A percentile compares a stretch with the other conserved stretches of the same genome.
phyloP scores from a whole-genome alignment of 805 yeast genomes.

The Pichia sporocuriosa region DNA sequence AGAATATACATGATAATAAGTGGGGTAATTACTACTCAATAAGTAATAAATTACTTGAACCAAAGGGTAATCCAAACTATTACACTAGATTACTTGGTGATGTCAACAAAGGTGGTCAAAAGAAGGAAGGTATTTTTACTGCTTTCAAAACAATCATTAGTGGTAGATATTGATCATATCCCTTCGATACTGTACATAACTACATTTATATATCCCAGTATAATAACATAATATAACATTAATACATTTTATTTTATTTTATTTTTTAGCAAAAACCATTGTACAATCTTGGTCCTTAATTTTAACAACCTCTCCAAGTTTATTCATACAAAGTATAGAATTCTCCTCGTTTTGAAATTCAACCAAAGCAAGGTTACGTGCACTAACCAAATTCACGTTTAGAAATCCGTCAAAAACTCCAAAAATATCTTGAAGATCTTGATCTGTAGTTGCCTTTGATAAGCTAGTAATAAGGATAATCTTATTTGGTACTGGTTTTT shows the following conservation, averaged over 20 bases:
- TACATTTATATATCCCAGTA: not conserved
- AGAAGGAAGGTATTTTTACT: constrained; percentile 54
- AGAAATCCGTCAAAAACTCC: constrained; percentile 50
- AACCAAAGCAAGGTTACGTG: constrained; percentile 69
- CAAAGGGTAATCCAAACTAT: constrained; percentile 82
- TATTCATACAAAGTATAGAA: constrained; percentile 33
- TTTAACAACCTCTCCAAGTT: constrained; percentile 17
- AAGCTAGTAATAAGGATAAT: constrained; percentile 61
- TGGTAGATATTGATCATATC: constrained; percentile 48
- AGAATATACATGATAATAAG: constrained; percentile 52
- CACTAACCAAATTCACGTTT: constrained; percentile 59
- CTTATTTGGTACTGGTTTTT: constrained; percentile 51
- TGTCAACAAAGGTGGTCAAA: constrained; percentile 53
- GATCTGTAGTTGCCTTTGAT: constrained; percentile 37
- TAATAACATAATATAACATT: not conserved
- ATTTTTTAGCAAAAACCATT: constrained; percentile 29
- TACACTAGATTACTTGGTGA: constrained; percentile 66
- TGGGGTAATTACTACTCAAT: constrained; percentile 57
- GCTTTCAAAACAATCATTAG: constrained; percentile 71
- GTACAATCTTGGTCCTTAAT: constrained; percentile 19
- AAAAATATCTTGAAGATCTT: constrained; percentile 41
- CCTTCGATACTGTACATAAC: not conserved
- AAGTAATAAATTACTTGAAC: constrained; percentile 59
- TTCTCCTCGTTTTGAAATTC: constrained; percentile 57
- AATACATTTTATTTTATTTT: not conserved